Base-by-base conservation (phyloP, 2,329 filamentous ascomycete species). In the Pseudogymnoascus sp. region DNA sequence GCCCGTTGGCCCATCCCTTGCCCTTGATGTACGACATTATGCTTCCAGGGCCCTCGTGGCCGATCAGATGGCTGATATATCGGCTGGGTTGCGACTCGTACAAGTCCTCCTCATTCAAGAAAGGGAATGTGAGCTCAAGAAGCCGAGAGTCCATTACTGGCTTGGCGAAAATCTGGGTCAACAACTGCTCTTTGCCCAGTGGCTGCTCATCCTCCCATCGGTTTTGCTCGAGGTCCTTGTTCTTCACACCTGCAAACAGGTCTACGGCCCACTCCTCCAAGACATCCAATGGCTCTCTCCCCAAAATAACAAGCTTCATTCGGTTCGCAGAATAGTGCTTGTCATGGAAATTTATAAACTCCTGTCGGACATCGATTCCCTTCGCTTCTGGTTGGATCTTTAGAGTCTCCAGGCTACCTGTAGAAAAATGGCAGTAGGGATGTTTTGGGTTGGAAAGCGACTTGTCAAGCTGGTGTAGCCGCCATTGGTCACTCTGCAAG, bases 31-130 rank as follows among this genome's bases (percentile, higher is more conserved):
- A 87, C 10, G 87, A 83, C 68, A 91, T 78, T 67, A 91, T 85
- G 74, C 88, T 90, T 19, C 88, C 88, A 1, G 88, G 88, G 1
- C 88, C 88, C 73, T 91, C 88, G 68, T 91, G 88, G 2, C 88
- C 88, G 68, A 91, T 87, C 65, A 91, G 75, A 72, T 91, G 88
- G 69, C 85, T 86, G 66, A 90, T 82, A 71, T 90, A 91, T 65
- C 86, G 82, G 64, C 84, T 83, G 4, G 88, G 88, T 65, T 89
- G 86, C 8, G 84, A 83, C 69, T 88, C 85, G 70, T 84, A 89
- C 66, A 87, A 75, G 0, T 82, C 73, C 66, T 90, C 87, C 72
- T 90, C 87, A 67, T 90, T 87, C 61, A 86, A 79, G 73, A 86
- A 90, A 3, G 85, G 82, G 72, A 90, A 90, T 62, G 83, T 83